Conservation (phyloP, 257 asterid genomes). For the Przewalskia tangutica region DNA sequence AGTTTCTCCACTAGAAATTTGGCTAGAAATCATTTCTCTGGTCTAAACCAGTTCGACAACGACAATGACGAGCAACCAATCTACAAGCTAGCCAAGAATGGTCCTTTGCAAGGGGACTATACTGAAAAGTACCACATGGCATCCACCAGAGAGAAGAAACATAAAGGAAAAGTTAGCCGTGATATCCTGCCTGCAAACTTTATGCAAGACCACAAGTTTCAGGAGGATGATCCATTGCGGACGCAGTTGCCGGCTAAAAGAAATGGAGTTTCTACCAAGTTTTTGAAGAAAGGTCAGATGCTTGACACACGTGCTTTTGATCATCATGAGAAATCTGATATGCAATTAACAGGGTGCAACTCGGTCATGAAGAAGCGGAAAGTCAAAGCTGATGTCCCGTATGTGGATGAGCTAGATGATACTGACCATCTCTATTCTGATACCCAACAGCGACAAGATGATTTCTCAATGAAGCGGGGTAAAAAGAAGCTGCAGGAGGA, state of each 20-base stretch:
- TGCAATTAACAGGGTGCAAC: slow-evolving; percentile 55
- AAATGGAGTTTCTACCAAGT: slow-evolving; percentile 43
- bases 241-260: slow-evolving; percentile 36
- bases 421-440: slow-evolving; percentile 35
- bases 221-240: slow-evolving; percentile 49
- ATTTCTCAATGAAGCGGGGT: slow-evolving; percentile 53
- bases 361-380: slow-evolving; percentile 62
- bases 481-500: slow-evolving; percentile 46
- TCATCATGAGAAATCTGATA: slow-evolving; percentile 48
- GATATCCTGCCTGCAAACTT: slow-evolving; percentile 42
- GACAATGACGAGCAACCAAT: slow-evolving; percentile 33
- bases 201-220: slow-evolving; percentile 32
- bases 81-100: slow-evolving; percentile 49
- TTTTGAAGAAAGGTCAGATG: slow-evolving; percentile 58
- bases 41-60: slow-evolving; percentile 26
- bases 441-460: slow-evolving; percentile 41
- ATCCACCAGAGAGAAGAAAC: slow-evolving; percentile 41
- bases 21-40: slow-evolving; percentile 34
- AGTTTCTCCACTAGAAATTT: slow-evolving; percentile 31
- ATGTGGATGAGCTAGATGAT: slow-evolving; percentile 36
- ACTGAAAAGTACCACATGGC: slow-evolving; percentile 41
- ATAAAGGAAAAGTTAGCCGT: slow-evolving; percentile 38
- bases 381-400: slow-evolving; percentile 42
- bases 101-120: slow-evolving; percentile 40
- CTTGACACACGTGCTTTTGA: slow-evolving; percentile 32